Percentiles rank a stretch among this genome's conserved stretches.
Conservation (phyloP, 2,329 filamentous ascomycete genomes). For the Ophiobolus disseminans region DNA sequence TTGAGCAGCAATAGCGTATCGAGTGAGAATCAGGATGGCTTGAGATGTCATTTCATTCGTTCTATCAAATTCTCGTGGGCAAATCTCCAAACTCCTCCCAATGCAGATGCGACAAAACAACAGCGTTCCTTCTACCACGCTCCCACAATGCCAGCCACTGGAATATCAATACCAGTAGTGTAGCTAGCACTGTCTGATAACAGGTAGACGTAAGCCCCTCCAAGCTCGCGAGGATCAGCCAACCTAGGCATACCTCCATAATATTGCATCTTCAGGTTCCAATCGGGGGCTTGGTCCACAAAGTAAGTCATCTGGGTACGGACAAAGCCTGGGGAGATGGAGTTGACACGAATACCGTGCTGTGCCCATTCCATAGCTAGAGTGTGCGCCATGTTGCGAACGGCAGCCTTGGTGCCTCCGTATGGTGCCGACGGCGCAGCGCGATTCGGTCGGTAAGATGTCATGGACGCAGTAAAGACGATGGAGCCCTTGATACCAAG, state of each 20-base stretch:
- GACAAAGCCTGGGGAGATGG: conserved; percentile 86
- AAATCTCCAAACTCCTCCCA: conserved; percentile 25
- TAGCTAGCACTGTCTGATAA: conserved; percentile 57
- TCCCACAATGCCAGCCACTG: conserved; percentile 58
- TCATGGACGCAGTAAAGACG: conserved; percentile 60
- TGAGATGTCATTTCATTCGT: conserved; percentile 8
- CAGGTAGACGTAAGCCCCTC: conserved; percentile 59
- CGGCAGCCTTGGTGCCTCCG: conserved; percentile 53
- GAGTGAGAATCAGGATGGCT: background rate
- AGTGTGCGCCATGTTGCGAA: conserved; percentile 56
- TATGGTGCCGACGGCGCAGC: conserved; percentile 60
- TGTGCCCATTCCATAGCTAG: conserved; percentile 86
- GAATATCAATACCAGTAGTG: conserved; percentile 59
- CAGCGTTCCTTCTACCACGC: conserved; percentile 40
- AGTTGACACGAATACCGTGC: conserved; percentile 81
- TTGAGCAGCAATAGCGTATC: background rate
- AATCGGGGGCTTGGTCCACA: conserved; percentile 58
- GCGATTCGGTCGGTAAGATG: conserved; percentile 58
- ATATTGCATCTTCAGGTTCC: conserved; percentile 61
- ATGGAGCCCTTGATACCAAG: conserved; percentile 57
- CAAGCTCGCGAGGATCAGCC: conserved; percentile 59
- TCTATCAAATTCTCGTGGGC: conserved; percentile 10
- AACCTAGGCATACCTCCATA: conserved; percentile 62
- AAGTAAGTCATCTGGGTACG: conserved; percentile 69
- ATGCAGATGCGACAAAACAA: conserved; percentile 19